phyloP scores from a whole-genome alignment of 2,329 filamentous ascomycete species.

The Aspergillus cejpii region DNA sequence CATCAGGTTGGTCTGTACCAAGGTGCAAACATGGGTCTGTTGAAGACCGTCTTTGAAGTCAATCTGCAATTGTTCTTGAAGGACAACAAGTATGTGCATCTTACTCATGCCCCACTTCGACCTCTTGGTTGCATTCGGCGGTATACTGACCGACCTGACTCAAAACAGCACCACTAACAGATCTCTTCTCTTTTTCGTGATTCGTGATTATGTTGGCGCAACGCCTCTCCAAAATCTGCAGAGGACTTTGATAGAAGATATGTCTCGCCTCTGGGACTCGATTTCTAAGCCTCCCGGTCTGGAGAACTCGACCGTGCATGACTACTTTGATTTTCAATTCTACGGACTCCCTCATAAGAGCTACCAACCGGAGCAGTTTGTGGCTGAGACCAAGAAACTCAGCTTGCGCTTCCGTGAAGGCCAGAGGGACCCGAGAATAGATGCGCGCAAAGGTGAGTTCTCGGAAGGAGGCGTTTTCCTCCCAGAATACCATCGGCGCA shows the following conservation, averaged over 20 bases:
- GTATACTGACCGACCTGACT: conserved; percentile 19
- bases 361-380: conserved; percentile 85
- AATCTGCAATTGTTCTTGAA: conserved; percentile 96
- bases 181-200: conserved; percentile 95
- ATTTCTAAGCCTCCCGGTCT: conserved; percentile 86
- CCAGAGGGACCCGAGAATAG: conserved; percentile 61
- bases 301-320: conserved; percentile 81
- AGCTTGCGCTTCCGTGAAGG: conserved; percentile 76
- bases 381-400: conserved; percentile 69
- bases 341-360: conserved; percentile 95
- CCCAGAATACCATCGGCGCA: conserved; percentile 89
- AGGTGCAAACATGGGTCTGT: conserved; percentile 94
- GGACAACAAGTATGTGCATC: conserved; percentile 67
- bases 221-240: conserved; percentile 87
- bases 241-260: conserved; percentile 81
- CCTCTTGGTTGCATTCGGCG: background rate
- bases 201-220: conserved; percentile 89
- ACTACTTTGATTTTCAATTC: conserved; percentile 99
- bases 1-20: conserved; percentile 97
- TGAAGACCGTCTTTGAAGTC: conserved; percentile 99
- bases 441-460: conserved; percentile 59
- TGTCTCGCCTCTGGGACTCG: conserved; percentile 85
- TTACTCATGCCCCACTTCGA: background rate
- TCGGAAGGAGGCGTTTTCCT: conserved; percentile 78
- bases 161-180: conserved; percentile 66